Conservation (phyloP, 306 rosid genomes). For the Inga laurina region DNA sequence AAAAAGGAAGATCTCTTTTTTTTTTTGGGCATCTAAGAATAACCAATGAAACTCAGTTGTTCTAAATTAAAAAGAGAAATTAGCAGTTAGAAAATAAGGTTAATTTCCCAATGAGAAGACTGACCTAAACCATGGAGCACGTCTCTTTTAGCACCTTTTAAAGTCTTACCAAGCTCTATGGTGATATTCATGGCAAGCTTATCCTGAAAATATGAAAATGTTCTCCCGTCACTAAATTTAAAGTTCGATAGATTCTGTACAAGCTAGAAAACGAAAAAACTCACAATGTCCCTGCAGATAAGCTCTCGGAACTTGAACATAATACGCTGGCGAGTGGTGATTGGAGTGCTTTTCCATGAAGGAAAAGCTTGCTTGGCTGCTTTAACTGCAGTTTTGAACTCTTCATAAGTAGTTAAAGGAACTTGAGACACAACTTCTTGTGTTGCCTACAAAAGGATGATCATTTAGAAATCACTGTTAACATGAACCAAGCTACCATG, state of each 20-base stretch:
- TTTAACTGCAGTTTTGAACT: conserved; percentile 70
- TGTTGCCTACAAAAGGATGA: conserved; percentile 60
- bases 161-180: conserved; percentile 65
- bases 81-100: conserved; percentile 15
- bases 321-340: conserved; percentile 59
- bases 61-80: conserved; percentile 20
- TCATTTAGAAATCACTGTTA: conserved; percentile 28
- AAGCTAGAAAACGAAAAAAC: conserved; percentile 25
- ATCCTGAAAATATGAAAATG: conserved; percentile 47
- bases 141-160: conserved; percentile 66
- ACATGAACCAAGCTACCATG: conserved; percentile 1
- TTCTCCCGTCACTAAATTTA: conserved; percentile 18
- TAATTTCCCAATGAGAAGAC: conserved; percentile 24
- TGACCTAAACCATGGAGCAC: conserved; percentile 74
- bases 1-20: conserved; percentile 2
- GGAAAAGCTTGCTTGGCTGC: conserved; percentile 82
- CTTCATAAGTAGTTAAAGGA: conserved; percentile 65
- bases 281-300: conserved; percentile 70
- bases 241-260: not conserved
- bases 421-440: conserved; percentile 82
- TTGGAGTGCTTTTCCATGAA: conserved; percentile 65
- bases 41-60: conserved; percentile 13
- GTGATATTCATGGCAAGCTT: conserved; percentile 65
- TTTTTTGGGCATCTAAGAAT: not conserved
- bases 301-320: conserved; percentile 79